Evolutionary conservation across 2,329 filamentous ascomycete genomes (phyloP), one percentile per base, ranked within the genome.

Genomic region (Aureobasidium vineae): DNA sequence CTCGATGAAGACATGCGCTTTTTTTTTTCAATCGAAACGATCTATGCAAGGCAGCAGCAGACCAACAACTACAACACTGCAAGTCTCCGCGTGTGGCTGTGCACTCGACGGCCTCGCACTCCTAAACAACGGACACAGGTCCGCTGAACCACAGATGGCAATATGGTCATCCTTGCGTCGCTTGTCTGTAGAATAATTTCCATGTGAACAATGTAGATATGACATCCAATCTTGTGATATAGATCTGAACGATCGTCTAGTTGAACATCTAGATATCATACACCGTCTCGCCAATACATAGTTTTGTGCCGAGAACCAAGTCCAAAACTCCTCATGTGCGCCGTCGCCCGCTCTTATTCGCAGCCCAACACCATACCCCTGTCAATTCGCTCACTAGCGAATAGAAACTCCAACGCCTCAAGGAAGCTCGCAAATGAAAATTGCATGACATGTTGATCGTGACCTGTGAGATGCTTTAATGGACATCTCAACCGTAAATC

Each of bases 401-500:
- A 38, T 3, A 43, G 31, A 43, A 13, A 28, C 23, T 45, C 54
- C 26, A 59, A 33, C 26, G 3, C 33, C 23, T 26, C 23, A n/a
- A 5, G 15, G 21, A 45, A 33, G 11, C 33, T 31, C 40, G 54
- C 54, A 3, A 31, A 13, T 28, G 21, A 45, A 45, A 26, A 47
- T 49, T 61, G 43, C 57, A 38, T 61, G 28, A 63, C 43, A 19
- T 52, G 43, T 63, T 50, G 43, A 52, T 63, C 59, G 45, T 63
- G n/a, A 63, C 59, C 59, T 63, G 33, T 26, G 45, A 63, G 33
- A 50, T 45, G 33, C 33, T 33, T 2, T 26, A 3, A 28, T 19
- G 19, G 31, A 28, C 57, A 49, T 61, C 57, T 23, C 57, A 38
- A 43, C 28, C 57, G 41, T 63, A 7, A 50, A 63, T 15, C 33